Conservation (phyloP, 805 yeast species). For the Diddensiella transvaalensis region DNA sequence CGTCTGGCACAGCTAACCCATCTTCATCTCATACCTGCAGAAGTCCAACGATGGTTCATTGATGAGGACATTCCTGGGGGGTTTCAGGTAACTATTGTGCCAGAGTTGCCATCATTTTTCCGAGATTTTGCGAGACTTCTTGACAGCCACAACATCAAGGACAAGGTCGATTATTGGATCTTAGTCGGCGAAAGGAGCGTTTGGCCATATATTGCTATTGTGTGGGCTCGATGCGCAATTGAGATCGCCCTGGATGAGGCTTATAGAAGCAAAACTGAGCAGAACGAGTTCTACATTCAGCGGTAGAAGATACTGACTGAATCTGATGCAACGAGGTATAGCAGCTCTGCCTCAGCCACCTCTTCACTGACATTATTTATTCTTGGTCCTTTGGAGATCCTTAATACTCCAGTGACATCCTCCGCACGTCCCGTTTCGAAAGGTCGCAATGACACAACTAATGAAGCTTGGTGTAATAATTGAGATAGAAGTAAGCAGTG, state of each 20-base stretch:
- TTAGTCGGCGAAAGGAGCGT: slow-evolving; percentile 86
- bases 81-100: slow-evolving; percentile 86
- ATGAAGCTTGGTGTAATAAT: slow-evolving; percentile 47
- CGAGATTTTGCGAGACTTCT: slow-evolving; percentile 70
- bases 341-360: slow-evolving; percentile 58
- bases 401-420: slow-evolving; percentile 73
- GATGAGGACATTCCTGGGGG: slow-evolving; percentile 86
- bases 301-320: slow-evolving; percentile 41
- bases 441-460: slow-evolving; percentile 59
- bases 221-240: slow-evolving; percentile 84
- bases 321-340: slow-evolving; percentile 58
- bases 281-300: slow-evolving; percentile 19
- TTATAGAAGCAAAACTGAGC: slow-evolving; percentile 37
- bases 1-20: slow-evolving; percentile 76
- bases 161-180: slow-evolving; percentile 85
- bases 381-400: slow-evolving; percentile 55
- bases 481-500: slow-evolving; percentile 47
- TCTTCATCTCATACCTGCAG: slow-evolving; percentile 66
- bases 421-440: slow-evolving; percentile 76
- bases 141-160: slow-evolving; percentile 65
- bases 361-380: slow-evolving; percentile 13
- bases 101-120: slow-evolving; percentile 69
- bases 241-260: slow-evolving; percentile 84
- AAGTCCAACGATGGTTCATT: slow-evolving; percentile 70
- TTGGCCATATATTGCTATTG: slow-evolving; percentile 84